Base-by-base conservation (phyloP, 2,329 filamentous ascomycete genomes). In the Neoarthrinium moseri region DNA sequence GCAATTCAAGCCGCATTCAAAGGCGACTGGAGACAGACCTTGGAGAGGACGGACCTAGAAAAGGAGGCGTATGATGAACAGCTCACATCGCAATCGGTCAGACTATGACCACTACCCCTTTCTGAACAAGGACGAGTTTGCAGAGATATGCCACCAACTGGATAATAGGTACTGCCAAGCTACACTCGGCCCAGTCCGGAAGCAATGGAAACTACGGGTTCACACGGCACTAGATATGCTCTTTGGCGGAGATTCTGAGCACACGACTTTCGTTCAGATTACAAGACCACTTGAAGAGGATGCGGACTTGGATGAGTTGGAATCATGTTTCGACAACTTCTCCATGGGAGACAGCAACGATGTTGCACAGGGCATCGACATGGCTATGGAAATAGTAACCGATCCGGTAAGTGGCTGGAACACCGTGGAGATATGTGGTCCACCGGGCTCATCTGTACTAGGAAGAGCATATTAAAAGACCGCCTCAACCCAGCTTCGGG, bases 91-190 rank as follows among this genome's bases (percentile, higher is more conserved):
- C 38, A 51, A 60, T 43, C 56, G 62, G 15, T 60, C 63, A 12
- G 69, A 69, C 11, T 75, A 80, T 56, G 55, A 64, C 47, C 67
- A 73, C 41, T 89, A 84, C 58, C 86, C 86, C 6, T 79, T 77
- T 48, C 73, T 89, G 22, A 77, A 67, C 10, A 57, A 67, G 10
- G 74, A 80, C 32, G 84, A 89, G 58, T 89, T 89, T 52, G 66
- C 78, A 43, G 75, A 81, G 57, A 79, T 75, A 45, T 89, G 86
- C 62, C 78, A 84, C 55, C 70, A 78, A 45, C 71, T 86, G 18
- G 81, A 85, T 51, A 70, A 74, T 29, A 72, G 64, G 50, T 86
- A 85, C 62, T 72, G 77, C 47, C 77, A 72, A 59, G 81, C 77
- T 44, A 81, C 69, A 26, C 68, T 84, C 3, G 83, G 80, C 3